Evolutionary conservation across 305 asterid genomes (phyloP).

Genomic region (Fraxinus dipetala): DNA sequence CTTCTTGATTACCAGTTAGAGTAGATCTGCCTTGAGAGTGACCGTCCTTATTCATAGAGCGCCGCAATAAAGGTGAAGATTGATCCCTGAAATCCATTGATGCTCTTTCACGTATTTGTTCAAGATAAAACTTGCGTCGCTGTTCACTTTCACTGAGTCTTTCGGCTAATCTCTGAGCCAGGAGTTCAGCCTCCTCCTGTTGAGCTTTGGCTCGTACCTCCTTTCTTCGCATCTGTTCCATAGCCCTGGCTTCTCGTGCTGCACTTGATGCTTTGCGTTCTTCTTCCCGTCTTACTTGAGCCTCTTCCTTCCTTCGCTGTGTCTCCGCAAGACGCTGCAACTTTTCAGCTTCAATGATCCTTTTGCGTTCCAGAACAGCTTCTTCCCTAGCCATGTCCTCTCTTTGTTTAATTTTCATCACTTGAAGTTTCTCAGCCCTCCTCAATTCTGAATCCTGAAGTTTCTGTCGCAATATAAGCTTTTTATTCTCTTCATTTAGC

Average conservation of each 20-base stretch:
- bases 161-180: constrained; percentile 96
- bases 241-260: constrained; percentile 94
- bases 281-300: constrained; percentile 96
- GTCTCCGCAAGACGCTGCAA: constrained; percentile 92
- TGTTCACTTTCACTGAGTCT: constrained; percentile 93
- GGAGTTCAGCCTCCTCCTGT: constrained; percentile 96
- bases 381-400: constrained; percentile 98
- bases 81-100: constrained; percentile 99
- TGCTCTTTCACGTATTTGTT: constrained; percentile 95
- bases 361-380: constrained; percentile 94
- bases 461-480: constrained; percentile 81
- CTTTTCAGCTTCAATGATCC: constrained; percentile 91
- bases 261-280: constrained; percentile 97
- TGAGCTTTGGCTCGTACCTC: constrained; percentile 91
- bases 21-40: constrained; percentile 59
- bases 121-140: constrained; percentile 85
- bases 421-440: constrained; percentile 92
- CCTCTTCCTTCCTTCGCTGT: constrained; percentile 93
- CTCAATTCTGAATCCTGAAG: constrained; percentile 88
- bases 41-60: constrained; percentile 69
- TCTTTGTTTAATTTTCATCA: constrained; percentile 76
- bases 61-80: constrained; percentile 89
- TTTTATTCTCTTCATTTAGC: constrained; percentile 92
- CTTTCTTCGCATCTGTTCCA: constrained; percentile 89
- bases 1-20: constrained; percentile 51